Conservation (phyloP, 2,329 filamentous ascomycete species). For the Phyllachora maydis region DNA sequence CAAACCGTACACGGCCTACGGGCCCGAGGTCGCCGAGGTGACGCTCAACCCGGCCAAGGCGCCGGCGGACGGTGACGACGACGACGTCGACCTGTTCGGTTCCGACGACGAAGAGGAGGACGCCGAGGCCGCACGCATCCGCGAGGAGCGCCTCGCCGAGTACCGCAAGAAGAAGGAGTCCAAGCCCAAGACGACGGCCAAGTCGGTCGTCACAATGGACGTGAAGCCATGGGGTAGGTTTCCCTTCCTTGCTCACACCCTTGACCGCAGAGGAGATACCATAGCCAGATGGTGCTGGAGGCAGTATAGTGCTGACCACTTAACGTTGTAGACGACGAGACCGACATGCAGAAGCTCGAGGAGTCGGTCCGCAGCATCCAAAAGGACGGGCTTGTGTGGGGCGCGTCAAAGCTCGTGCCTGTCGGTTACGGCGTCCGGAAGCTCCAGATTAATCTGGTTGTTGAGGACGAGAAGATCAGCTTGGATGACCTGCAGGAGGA, state of each 20-base stretch:
- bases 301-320: conserved; percentile 6
- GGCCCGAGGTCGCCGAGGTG: conserved; percentile 60
- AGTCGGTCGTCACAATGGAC: conserved; percentile 89
- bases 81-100: conserved; percentile 86
- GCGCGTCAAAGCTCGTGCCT: conserved; percentile 69
- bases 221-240: conserved; percentile 96
- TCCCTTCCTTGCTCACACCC: conserved; percentile 1
- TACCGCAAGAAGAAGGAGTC: conserved; percentile 94
- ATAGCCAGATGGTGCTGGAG: neutral
- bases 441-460: conserved; percentile 93
- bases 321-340: conserved; percentile 93
- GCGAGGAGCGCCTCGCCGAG: conserved; percentile 77
- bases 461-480: conserved; percentile 94
- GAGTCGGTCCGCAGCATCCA: conserved; percentile 61
- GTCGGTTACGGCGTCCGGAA: conserved; percentile 98
- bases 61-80: conserved; percentile 53
- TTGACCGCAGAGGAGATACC: too few relatives aligned
- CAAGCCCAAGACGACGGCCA: conserved; percentile 81
- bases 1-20: conserved; percentile 77
- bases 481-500: conserved; percentile 68
- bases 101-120: conserved; percentile 90
- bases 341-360: conserved; percentile 71
- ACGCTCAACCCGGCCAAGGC: conserved; percentile 76
- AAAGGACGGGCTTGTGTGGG: conserved; percentile 92
- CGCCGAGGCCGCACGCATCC: conserved; percentile 61